Evolutionary conservation across 176 grass and related monocot species (phyloP).

Genomic region (Avena eriantha): DNA sequence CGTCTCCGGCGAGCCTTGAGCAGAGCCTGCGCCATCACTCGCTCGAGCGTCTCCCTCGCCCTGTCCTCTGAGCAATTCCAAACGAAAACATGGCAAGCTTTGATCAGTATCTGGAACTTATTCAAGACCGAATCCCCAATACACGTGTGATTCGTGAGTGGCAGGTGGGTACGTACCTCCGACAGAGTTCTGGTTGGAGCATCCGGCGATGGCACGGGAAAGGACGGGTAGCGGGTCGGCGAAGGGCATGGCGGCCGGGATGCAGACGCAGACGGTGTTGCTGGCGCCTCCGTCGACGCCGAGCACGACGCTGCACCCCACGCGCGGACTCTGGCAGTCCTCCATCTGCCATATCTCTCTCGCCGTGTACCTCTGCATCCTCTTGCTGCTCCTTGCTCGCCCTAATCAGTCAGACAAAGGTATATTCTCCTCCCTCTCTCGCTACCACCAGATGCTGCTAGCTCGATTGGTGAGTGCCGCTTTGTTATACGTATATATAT

Average conservation of each 20-base stretch:
- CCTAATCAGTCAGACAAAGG: not conserved
- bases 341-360: constrained; percentile 56
- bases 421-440: not conserved
- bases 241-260: constrained; percentile 58
- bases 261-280: constrained; percentile 82
- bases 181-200: constrained; percentile 81
- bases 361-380: constrained; percentile 57
- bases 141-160: not conserved
- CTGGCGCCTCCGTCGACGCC: constrained; percentile 76
- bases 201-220: constrained; percentile 67
- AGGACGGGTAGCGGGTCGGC: constrained; percentile 64
- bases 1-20: constrained; percentile 53
- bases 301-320: constrained; percentile 59
- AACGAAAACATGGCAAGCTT: not conserved
- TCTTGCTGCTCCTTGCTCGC: not conserved
- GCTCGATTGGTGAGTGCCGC: constrained; percentile 35
- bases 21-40: constrained; percentile 74
- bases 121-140: not conserved
- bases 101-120: not conserved
- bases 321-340: constrained; percentile 42
- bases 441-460: constrained; percentile 30
- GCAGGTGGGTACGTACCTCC: constrained; percentile 56
- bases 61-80: constrained; percentile 55
- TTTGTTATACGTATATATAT: constrained; percentile 50
- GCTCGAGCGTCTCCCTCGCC: constrained; percentile 66